Evolutionary conservation across 1,139 yeast genomes (phyloP).

Genomic region (Saccharomyces hybrid): DNA sequence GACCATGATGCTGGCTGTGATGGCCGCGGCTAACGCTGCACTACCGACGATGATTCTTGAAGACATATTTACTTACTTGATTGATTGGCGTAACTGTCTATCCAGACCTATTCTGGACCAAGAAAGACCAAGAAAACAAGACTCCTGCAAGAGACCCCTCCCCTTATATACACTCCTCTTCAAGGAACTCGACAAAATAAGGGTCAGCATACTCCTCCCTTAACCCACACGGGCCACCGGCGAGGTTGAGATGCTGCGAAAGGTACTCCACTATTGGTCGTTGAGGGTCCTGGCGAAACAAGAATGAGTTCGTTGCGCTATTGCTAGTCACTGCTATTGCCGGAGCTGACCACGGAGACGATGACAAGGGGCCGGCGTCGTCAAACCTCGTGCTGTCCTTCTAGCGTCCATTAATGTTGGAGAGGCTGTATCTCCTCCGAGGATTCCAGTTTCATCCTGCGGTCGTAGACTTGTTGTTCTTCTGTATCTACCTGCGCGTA

Average conservation of each 20-base stretch:
- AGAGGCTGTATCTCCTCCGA: background rate
- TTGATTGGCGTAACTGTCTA: background rate
- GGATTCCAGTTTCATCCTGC: background rate
- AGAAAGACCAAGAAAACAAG: background rate
- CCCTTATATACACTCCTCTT: background rate
- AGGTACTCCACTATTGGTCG: background rate
- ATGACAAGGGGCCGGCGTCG: background rate
- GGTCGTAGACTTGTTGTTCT: background rate
- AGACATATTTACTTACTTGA: background rate
- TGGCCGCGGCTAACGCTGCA: background rate
- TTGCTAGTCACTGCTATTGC: background rate
- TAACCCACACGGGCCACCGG: background rate
- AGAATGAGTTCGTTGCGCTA: background rate
- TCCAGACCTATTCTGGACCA: background rate
- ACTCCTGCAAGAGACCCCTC: background rate
- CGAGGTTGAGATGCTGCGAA: background rate
- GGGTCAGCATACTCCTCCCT: background rate
- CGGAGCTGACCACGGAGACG: background rate
- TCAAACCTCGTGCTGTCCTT: constrained; percentile 4
- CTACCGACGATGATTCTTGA: background rate
- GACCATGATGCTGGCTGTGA: background rate
- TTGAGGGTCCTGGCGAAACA: background rate
- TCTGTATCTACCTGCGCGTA: too few relatives aligned
- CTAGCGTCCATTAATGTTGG: background rate
- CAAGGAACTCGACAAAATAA: background rate